Percentiles rank a stretch among this genome's conserved stretches.
Conservation (phyloP, 2,329 filamentous ascomycete species). For the Penicillium sp. region DNA sequence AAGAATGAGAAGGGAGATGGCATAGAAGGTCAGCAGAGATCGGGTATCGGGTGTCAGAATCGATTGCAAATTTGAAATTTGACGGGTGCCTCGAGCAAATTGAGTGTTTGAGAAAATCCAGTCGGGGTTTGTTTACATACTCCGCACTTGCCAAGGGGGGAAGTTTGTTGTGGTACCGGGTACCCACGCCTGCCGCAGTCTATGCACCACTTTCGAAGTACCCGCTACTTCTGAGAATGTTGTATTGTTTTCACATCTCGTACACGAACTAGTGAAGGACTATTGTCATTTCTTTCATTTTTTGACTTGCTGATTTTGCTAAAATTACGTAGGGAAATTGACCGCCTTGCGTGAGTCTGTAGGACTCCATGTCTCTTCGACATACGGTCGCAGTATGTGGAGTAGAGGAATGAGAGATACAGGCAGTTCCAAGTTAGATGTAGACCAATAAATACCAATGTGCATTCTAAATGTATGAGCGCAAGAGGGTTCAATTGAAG, state of each 20-base stretch:
- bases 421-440: too few species aligned
- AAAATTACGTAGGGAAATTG: slow-evolving; percentile 12
- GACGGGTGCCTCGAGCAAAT: neutral
- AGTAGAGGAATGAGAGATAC: neutral
- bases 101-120: slow-evolving; percentile 4
- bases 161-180: slow-evolving; percentile 28
- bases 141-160: slow-evolving; percentile 25
- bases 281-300: neutral
- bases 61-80: neutral
- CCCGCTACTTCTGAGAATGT: slow-evolving; percentile 10
- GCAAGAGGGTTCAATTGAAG: neutral
- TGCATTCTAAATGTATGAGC: neutral
- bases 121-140: slow-evolving; percentile 26
- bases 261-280: slow-evolving; percentile 8
- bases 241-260: neutral
- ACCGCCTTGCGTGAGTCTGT: slow-evolving; percentile 3
- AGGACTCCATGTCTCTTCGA: slow-evolving; percentile 19
- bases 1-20: neutral
- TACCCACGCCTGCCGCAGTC: slow-evolving; percentile 1
- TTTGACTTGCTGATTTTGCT: neutral
- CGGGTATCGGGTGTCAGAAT: neutral
- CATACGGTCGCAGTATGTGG: slow-evolving; percentile 2
- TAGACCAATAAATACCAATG: neutral
- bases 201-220: slow-evolving; percentile 5
- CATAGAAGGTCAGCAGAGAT: slow-evolving; percentile 8